Evolutionary conservation across 2,329 filamentous ascomycete genomes (phyloP), one percentile per base, ranked within the genome.

Genomic region (Trichoderma asperellum): DNA sequence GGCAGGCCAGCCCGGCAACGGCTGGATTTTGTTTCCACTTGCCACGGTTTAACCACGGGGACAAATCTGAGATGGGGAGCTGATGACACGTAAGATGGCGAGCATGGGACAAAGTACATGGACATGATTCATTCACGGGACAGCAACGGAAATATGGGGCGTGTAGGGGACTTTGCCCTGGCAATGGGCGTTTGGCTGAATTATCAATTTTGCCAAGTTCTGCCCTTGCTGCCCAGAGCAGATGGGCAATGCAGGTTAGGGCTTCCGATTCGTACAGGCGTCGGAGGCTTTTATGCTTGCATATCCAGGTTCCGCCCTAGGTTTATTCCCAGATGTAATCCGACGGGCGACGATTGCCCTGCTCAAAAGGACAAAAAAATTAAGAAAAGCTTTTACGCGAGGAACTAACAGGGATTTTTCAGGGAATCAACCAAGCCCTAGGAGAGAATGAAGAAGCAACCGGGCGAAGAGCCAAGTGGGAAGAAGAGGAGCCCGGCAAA

Each of bases 31-130:
- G 60, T 64, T 29, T 53, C 47, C 34, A 53, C 60, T 37, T 18
- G 21, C 14, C 47, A 18, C 21, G 6, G 21, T 27, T 8, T n/a
- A 60, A 43, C 43, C 52, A 64, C 34, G 61, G 61, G 61, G n/a
- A 35, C 34, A 32, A 64, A 64, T 64, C 61, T 64, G 49, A 56
- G 61, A 64, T 64, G 52, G 27, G 27, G 61, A 34, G 47, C 37
- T 52, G 49, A 64, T 56, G 61, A 64, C 35, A 43, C 49, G 61
- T 32, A 34, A 32, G 57, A 18, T 52, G 5, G 32, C 21, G 47
- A 55, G 34, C 61, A 64, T 56, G 61, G 61, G 29, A 56, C n/a
- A 56, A 34, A 27, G 34, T 27, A 43, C 21, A 43, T 21, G 40
- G 32, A 63, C 60, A 56, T 64, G 61, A 62, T 62, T 62, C 60